Evolutionary conservation across 169 alveolate genomes (phyloP), one percentile per base, ranked within the genome.

Genomic region (Theileria equi): DNA sequence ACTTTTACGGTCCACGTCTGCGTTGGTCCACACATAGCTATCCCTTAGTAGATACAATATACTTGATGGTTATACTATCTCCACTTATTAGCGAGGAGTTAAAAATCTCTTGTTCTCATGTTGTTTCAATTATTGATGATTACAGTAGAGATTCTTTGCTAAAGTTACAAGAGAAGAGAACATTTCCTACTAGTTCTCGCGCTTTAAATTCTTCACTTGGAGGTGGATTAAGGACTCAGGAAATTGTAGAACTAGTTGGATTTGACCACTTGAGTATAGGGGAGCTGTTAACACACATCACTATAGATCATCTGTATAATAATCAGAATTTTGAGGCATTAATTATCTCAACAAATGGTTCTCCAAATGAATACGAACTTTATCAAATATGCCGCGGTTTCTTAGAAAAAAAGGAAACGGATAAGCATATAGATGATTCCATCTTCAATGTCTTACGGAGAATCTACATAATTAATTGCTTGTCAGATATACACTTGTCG

Each of bases 221-320:
- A 8, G 82, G 82, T 29, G 82, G 82, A 3, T 50, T 71, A 11
- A 11, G 19, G 47, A 60, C 80, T 34, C 78, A 57, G 25, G 80
- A 63, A 72, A 41, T 74, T 8, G 44, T 50, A 17, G 84, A 74
- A 57, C n/a, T 74, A 2, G 17, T 64, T 8, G 80, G 79, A 0
- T 59, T 40, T 17, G 58, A 72, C 26, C 71, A 47, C 29, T 35
- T 17, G 41, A 63, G 53, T 25, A 64, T 32, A 35, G 78, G 57
- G 6, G 71, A 64, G 34, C 32, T 74, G 26, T 17, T 74, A 19
- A 52, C 45, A 13, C 48, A 63, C 47, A 13, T 64, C 7, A 6
- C 65, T 16, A 35, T 74, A 19, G 77, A 74, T 17, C 49, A 63
- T 4, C 63, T 74, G 5, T 5, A 38, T 17, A 11, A 13, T 26